Evolutionary conservation across 148 eudicot genomes (phyloP).

Genomic region (Heliamphora exappendiculata): DNA sequence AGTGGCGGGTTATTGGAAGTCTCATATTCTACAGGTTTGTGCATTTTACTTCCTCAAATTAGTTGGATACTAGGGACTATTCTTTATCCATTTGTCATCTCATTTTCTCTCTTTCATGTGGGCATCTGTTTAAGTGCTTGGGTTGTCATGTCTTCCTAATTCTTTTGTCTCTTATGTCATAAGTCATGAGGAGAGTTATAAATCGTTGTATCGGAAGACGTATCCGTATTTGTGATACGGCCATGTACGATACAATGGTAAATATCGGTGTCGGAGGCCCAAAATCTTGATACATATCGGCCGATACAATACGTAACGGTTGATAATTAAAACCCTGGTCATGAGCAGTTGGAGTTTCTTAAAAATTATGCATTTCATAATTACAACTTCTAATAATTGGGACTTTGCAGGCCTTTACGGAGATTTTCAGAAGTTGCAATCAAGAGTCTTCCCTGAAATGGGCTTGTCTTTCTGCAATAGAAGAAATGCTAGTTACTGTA

Average conservation of each 20-base stretch:
- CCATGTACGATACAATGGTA: too few relatives aligned
- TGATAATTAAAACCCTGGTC: too few relatives aligned
- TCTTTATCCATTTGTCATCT: background rate
- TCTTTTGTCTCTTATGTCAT: background rate
- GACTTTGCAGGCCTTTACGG: slow-evolving; percentile 71
- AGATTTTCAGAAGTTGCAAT: slow-evolving; percentile 46
- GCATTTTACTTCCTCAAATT: background rate
- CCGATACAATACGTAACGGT: too few relatives aligned
- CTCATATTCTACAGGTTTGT: slow-evolving; percentile 66
- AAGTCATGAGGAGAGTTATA: too few relatives aligned
- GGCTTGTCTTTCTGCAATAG: slow-evolving; percentile 70
- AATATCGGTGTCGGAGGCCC: too few relatives aligned
- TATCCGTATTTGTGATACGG: too few relatives aligned
- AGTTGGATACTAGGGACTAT: background rate
- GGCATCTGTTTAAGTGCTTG: background rate
- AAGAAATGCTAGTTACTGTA: slow-evolving; percentile 82
- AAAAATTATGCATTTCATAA: background rate
- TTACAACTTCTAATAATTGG: background rate
- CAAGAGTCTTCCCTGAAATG: slow-evolving; percentile 61
- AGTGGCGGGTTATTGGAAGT: slow-evolving; percentile 47
- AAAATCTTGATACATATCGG: too few relatives aligned
- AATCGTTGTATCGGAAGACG: too few relatives aligned
- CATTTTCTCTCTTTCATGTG: background rate
- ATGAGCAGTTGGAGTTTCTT: background rate
- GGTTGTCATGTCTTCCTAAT: background rate